These are phyloP conservation scores for Periglandula ipomoeae DNA, from an alignment of 2,329 filamentous ascomycete species.

Conservation along the genomic window DNA sequence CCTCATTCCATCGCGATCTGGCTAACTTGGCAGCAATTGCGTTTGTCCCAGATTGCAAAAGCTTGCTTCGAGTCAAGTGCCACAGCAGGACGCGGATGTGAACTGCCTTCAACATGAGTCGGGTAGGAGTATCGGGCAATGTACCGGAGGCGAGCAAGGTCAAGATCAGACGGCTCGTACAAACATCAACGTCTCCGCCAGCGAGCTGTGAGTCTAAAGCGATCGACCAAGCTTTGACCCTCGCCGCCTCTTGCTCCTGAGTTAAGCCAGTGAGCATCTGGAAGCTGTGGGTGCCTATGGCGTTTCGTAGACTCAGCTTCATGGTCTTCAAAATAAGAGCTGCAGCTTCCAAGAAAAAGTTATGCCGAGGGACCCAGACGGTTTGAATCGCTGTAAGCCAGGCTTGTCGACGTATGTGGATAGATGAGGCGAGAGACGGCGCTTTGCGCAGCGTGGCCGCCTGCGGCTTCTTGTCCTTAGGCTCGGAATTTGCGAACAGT, in stretches of 20 bases:
- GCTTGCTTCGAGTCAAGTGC: slow-evolving; percentile 59
- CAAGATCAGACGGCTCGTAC: slow-evolving; percentile 73
- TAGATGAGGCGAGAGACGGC: slow-evolving; percentile 70
- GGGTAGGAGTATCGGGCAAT: slow-evolving; percentile 69
- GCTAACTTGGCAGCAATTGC: slow-evolving; percentile 65
- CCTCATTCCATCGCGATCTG: slow-evolving; percentile 71
- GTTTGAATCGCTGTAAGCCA: slow-evolving; percentile 92
- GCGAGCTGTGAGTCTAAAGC: slow-evolving; percentile 88
- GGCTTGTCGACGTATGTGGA: slow-evolving; percentile 76
- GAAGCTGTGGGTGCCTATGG: slow-evolving; percentile 69
- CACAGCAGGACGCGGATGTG: slow-evolving; percentile 86
- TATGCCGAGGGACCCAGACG: slow-evolving; percentile 82
- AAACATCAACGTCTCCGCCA: slow-evolving; percentile 83
- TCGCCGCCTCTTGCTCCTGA: slow-evolving; percentile 74
- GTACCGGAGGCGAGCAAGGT: slow-evolving; percentile 85
- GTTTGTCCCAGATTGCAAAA: slow-evolving; percentile 57
- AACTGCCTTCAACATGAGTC: slow-evolving; percentile 85
- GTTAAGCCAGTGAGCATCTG: slow-evolving; percentile 71
- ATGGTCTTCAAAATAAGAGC: slow-evolving; percentile 71
- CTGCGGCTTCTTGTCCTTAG: slow-evolving; percentile 44
- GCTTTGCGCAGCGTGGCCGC: slow-evolving; percentile 39
- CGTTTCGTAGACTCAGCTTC: slow-evolving; percentile 71
- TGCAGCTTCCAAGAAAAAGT: slow-evolving; percentile 75
- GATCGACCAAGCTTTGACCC: slow-evolving; percentile 87
- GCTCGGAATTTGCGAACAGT: slow-evolving; percentile 33